Percentiles rank a stretch among this genome's conserved stretches.
Conservation (phyloP, 805 yeast species). For the Lachancea sp. region DNA sequence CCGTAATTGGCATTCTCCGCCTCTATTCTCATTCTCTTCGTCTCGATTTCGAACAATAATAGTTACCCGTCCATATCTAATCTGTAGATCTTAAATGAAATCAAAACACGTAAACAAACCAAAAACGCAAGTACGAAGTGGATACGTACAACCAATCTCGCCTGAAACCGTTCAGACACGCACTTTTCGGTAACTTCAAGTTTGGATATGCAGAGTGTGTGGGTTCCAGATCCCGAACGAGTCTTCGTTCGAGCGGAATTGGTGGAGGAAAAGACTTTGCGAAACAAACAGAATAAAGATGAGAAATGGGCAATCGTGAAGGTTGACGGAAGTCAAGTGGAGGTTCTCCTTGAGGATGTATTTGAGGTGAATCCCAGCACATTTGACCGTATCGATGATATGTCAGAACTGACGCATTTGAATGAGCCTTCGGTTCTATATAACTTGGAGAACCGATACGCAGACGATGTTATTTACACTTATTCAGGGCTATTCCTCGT, state of each 20-base stretch:
- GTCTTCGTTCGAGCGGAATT: constrained; percentile 28
- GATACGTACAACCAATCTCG: neutral
- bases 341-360: constrained; percentile 33
- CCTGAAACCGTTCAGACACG: neutral
- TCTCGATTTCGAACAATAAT: too few relatives aligned
- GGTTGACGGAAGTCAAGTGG: constrained; percentile 14
- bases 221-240: constrained; percentile 30
- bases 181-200: neutral
- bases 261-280: constrained; percentile 14
- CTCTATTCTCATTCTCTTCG: too few relatives aligned
- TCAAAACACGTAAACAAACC: constrained; percentile 1
- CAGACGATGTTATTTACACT: constrained; percentile 77
- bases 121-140: neutral
- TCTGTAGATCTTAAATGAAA: neutral
- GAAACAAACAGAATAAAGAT: constrained; percentile 19
- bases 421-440: constrained; percentile 95
- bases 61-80: neutral
- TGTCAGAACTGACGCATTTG: constrained; percentile 90
- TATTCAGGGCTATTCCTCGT: constrained; percentile 93
- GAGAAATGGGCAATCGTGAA: constrained; percentile 19
- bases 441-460: constrained; percentile 71
- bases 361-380: constrained; percentile 70
- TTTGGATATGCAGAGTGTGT: constrained; percentile 15
- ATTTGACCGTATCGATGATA: constrained; percentile 85
- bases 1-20: too few relatives aligned